Conservation (phyloP, 2,329 filamentous ascomycete species). For the Claviceps sp. region DNA sequence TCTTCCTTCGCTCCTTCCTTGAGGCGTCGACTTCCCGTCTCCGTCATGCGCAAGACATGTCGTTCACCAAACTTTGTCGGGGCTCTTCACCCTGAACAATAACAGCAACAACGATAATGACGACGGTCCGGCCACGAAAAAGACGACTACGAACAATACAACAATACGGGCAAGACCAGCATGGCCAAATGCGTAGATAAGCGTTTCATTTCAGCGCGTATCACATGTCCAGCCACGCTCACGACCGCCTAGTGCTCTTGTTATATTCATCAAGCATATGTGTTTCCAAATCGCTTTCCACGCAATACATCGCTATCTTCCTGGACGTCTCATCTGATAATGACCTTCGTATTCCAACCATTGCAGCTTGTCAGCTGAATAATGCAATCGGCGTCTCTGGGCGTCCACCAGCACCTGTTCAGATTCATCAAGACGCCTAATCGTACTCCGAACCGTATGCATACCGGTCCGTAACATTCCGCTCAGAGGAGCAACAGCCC, state of each 20-base stretch:
- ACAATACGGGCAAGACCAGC: no score
- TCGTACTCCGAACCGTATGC: background rate
- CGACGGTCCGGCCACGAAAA: no score
- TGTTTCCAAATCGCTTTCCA: conserved; percentile 3
- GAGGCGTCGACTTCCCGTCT: background rate
- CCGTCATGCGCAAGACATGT: background rate
- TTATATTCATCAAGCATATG: background rate
- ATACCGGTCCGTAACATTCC: background rate
- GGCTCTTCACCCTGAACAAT: background rate
- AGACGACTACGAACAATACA: no score
- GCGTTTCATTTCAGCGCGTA: no score
- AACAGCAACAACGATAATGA: background rate
- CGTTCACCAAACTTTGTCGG: background rate
- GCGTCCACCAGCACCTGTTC: background rate
- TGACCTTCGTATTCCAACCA: background rate
- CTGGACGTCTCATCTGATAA: background rate
- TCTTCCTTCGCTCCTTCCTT: background rate
- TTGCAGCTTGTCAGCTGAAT: background rate
- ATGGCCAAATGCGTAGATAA: no score
- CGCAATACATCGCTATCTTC: conserved; percentile 1
- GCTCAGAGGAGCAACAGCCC: background rate
- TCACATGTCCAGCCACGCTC: background rate
- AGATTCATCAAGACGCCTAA: background rate
- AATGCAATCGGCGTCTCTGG: background rate
- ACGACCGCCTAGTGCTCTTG: background rate